Conservation (phyloP, 2,329 filamentous ascomycete species). For the Alternaria infectoria region DNA sequence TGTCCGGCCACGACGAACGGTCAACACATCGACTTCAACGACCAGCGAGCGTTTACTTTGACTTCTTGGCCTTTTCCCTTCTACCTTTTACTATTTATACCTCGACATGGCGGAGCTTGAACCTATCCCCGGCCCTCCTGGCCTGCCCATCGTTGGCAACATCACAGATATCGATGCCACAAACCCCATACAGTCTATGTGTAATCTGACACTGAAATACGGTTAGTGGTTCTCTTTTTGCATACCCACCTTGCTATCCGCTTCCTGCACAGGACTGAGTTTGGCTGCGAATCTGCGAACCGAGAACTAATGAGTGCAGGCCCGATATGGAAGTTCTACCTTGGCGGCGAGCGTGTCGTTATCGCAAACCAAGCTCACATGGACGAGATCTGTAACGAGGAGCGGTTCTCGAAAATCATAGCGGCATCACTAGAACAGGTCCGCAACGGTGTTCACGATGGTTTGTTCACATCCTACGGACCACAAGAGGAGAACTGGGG, state of each 20-base stretch:
- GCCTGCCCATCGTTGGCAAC: conserved; percentile 71
- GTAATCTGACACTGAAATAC: conserved; percentile 67
- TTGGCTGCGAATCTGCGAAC: background rate
- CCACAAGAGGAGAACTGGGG: conserved; percentile 52
- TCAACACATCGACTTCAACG: background rate
- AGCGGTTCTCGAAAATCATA: conserved; percentile 42
- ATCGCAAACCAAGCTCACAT: conserved; percentile 44
- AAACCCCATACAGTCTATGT: conserved; percentile 63
- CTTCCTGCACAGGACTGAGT: background rate
- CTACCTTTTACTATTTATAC: background rate
- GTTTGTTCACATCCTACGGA: conserved; percentile 51
- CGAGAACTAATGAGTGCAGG: conserved; percentile 25
- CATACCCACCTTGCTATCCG: background rate
- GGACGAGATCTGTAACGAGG: conserved; percentile 51
- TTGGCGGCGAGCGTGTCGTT: conserved; percentile 39
- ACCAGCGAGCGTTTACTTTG: background rate
- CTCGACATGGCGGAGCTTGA: conserved; percentile 38
- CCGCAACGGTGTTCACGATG: conserved; percentile 47
- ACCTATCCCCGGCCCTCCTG: conserved; percentile 67
- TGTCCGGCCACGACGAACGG: background rate
- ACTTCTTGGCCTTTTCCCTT: background rate
- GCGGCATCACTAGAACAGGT: conserved; percentile 39
- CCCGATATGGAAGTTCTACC: conserved; percentile 42
- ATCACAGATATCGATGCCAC: conserved; percentile 66
- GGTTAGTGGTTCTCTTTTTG: conserved; percentile 52